Conservation (phyloP, 495 filamentous ascomycete species). For the Neurospora discreta region DNA sequence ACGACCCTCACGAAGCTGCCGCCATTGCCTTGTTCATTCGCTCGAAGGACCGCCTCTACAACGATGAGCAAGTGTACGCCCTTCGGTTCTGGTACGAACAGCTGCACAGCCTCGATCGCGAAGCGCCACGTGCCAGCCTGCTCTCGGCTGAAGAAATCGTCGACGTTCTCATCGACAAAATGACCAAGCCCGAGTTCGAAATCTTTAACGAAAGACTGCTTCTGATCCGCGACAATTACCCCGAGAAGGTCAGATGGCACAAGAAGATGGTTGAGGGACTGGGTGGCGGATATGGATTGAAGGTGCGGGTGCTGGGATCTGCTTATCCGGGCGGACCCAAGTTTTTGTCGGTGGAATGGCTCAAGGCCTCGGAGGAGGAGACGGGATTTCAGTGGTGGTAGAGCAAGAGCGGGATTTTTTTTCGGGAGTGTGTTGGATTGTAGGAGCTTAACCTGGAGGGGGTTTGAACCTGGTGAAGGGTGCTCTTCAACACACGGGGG, state of each 20-base stretch:
- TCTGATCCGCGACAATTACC: background rate
- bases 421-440: background rate
- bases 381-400: background rate
- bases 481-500: background rate
- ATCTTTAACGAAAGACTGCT: background rate
- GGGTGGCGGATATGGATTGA: background rate
- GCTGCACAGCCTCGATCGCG: background rate
- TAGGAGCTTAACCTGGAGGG: background rate
- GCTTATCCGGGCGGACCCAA: background rate
- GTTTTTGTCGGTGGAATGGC: background rate
- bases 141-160: background rate
- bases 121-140: background rate
- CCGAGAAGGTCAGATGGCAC: background rate
- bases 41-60: background rate
- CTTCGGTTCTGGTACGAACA: too few species aligned
- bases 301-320: background rate
- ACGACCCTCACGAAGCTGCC: background rate
- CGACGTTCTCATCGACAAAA: background rate
- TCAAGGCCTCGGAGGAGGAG: background rate
- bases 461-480: background rate
- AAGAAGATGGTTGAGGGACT: background rate
- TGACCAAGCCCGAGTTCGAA: background rate
- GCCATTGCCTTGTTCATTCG: background rate
- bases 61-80: too few species aligned
- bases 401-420: too few species aligned